Evolutionary conservation across 345 rosid species (phyloP).

Genomic region (Euphorbia pulcherrima): DNA sequence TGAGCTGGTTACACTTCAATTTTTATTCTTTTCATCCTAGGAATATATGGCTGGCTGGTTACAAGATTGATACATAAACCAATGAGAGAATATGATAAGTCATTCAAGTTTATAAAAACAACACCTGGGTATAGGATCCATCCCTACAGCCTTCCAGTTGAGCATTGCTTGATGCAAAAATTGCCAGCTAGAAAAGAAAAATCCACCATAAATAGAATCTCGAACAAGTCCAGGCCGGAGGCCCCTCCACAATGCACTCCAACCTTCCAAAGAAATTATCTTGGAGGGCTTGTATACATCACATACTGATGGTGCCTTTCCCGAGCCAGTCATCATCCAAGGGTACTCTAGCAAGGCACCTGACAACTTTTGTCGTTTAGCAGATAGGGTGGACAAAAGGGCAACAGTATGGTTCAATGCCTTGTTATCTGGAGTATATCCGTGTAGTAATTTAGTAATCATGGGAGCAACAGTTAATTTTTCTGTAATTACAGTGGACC

Average conservation of each 20-base stretch:
- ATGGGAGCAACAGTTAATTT: conserved; percentile 38
- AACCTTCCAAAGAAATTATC: conserved; percentile 78
- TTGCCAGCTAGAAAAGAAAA: conserved; percentile 89
- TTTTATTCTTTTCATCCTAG: neutral
- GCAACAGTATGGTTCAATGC: conserved; percentile 54
- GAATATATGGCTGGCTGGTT: neutral
- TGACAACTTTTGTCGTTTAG: conserved; percentile 59
- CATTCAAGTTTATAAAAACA: neutral
- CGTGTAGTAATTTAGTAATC: conserved; percentile 44
- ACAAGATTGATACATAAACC: no score
- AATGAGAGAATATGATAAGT: neutral
- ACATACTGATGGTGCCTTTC: conserved; percentile 70
- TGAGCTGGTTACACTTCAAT: neutral
- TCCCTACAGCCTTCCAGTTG: conserved; percentile 81
- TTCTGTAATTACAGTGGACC: conserved; percentile 30
- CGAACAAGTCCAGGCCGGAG: conserved; percentile 67
- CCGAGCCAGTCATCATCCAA: conserved; percentile 96
- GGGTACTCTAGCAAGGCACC: conserved; percentile 72
- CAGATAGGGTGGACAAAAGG: conserved; percentile 66
- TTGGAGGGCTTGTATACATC: conserved; percentile 58
- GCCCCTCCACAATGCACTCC: conserved; percentile 76
- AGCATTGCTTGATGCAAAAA: conserved; percentile 64
- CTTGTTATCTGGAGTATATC: conserved; percentile 60
- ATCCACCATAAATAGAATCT: conserved; percentile 72
- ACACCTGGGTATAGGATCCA: conserved; percentile 82